Conservation (phyloP, 176 grass and related monocot genomes). For the Tillandsia leiboldiana region DNA sequence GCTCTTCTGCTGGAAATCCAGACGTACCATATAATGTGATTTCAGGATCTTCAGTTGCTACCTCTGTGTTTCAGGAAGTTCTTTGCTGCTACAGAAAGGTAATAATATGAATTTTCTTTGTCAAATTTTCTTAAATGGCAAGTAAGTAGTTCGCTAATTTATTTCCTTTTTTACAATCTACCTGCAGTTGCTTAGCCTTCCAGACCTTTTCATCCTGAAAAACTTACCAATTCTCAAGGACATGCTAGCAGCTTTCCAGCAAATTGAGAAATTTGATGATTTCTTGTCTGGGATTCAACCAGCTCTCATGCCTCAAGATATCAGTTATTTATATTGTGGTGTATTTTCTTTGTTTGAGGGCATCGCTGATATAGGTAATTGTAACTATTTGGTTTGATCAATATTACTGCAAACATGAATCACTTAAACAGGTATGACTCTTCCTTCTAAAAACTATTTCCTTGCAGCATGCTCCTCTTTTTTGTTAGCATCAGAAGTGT, state of each 20-base stretch:
- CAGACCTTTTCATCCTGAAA: slow-evolving; percentile 40
- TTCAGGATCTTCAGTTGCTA: slow-evolving; percentile 48
- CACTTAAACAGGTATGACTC: background rate
- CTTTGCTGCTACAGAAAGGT: slow-evolving; percentile 94
- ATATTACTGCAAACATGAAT: too few relatives aligned
- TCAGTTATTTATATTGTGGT: slow-evolving; percentile 66
- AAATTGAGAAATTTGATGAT: slow-evolving; percentile 51
- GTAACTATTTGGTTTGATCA: slow-evolving; percentile 10
- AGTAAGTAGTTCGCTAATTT: slow-evolving; percentile 8
- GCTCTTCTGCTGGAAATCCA: slow-evolving; percentile 68
- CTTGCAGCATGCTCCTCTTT: slow-evolving; percentile 59
- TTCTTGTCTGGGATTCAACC: slow-evolving; percentile 42
- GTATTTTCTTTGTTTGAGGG: slow-evolving; percentile 56
- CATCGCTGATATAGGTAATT: slow-evolving; percentile 55
- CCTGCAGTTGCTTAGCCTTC: slow-evolving; percentile 52
- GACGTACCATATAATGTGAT: slow-evolving; percentile 48
- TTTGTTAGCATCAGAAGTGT: slow-evolving; percentile 45
- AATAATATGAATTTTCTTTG: slow-evolving; percentile 18
- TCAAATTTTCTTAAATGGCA: slow-evolving; percentile 14
- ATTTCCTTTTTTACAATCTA: slow-evolving; percentile 16
- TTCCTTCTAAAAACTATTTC: slow-evolving; percentile 26
- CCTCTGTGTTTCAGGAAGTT: slow-evolving; percentile 64
- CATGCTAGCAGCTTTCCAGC: slow-evolving; percentile 58
- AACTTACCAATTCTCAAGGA: slow-evolving; percentile 73
- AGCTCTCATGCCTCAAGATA: slow-evolving; percentile 35